Percentiles rank a stretch among this genome's conserved stretches.
Conservation (phyloP, 768 basidiomycete species). For the Pisolithus marmoratus region DNA sequence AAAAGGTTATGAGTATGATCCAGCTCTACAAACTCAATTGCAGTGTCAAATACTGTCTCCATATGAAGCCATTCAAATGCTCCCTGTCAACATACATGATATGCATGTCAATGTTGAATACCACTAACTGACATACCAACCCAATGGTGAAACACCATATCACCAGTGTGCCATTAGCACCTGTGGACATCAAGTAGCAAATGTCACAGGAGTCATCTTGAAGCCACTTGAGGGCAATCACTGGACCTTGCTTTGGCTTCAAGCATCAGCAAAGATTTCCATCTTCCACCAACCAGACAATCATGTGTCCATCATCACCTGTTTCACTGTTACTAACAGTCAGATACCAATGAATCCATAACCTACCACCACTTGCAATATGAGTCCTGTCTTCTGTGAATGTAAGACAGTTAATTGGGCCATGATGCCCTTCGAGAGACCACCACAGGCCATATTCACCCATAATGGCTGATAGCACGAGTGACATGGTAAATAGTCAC, state of each 20-base stretch:
- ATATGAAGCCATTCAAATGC: too few species aligned
- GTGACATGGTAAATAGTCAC: too few species aligned
- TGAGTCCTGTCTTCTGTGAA: background rate
- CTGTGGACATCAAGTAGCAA: background rate
- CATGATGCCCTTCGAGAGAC: background rate
- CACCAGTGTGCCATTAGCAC: conserved; percentile 2
- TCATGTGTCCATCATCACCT: conserved; percentile 2
- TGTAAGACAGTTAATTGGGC: background rate
- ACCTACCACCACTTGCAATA: conserved; percentile 1
- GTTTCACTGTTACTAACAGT: background rate
- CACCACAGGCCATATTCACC: background rate
- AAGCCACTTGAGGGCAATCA: background rate
- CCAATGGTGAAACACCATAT: background rate
- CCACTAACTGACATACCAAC: background rate
- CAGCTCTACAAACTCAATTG: too few species aligned
- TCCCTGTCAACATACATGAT: background rate
- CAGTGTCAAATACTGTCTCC: too few species aligned
- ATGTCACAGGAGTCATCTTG: too few species aligned
- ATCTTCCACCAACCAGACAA: background rate
- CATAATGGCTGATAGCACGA: background rate
- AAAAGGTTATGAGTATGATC: too few species aligned
- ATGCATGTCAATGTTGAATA: background rate
- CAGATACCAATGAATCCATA: background rate
- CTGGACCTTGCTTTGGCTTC: conserved; percentile 3
- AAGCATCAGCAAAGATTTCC: background rate